phyloP scores from a whole-genome alignment of 176 grass and related monocot species.

The Cenchrus fungigraminus region DNA sequence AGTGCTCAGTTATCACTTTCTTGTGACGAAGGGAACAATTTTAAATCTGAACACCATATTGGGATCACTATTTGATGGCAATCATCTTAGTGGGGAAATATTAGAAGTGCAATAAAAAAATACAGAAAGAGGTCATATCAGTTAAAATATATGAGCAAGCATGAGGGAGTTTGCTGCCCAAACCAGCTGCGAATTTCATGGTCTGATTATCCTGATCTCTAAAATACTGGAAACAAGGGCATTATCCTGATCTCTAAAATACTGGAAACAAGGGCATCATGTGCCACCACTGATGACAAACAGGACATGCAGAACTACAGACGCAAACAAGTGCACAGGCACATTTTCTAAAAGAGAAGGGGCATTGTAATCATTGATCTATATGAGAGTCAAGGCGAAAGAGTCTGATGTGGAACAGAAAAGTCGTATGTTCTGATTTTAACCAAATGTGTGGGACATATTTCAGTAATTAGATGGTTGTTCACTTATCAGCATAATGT shows the following conservation, averaged over 20 bases:
- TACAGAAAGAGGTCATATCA: neutral
- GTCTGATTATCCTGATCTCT: neutral
- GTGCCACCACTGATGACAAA: neutral
- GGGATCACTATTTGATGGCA: neutral
- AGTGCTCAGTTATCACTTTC: neutral
- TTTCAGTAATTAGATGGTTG: slow-evolving; percentile 9
- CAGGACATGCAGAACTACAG: neutral
- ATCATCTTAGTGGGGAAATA: neutral
- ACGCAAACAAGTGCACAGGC: neutral
- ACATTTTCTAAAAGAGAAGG: neutral
- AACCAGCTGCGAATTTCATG: neutral
- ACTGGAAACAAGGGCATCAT: neutral
- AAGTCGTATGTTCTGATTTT: neutral
- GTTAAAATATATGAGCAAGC: neutral
- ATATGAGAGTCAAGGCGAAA: neutral
- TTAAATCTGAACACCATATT: slow-evolving; percentile 13
- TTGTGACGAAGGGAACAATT: neutral
- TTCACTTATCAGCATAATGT: neutral
- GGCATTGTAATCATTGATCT: neutral
- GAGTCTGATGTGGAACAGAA: neutral
- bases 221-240: neutral
- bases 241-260: neutral
- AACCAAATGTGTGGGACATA: neutral
- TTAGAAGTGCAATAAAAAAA: neutral
- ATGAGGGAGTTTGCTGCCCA: neutral